Conservation (phyloP, 2,329 filamentous ascomycete genomes). For the Bipolaris zeicola region DNA sequence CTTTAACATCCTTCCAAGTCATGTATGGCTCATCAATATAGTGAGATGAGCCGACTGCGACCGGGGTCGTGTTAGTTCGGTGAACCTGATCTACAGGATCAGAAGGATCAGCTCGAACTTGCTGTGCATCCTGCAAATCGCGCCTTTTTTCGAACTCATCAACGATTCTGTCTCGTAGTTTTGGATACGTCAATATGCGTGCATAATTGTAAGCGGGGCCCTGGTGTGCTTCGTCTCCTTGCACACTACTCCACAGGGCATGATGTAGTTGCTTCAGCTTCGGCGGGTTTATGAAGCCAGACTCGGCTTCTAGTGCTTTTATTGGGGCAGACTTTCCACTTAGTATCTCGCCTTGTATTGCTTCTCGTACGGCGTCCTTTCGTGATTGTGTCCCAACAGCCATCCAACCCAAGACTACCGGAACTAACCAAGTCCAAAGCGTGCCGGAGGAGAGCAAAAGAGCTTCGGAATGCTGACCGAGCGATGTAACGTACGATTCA, state of each 20-base stretch:
- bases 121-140: background rate
- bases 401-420: slow-evolving; percentile 8
- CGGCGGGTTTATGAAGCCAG: background rate
- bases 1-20: background rate
- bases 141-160: background rate
- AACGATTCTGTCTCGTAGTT: background rate
- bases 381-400: slow-evolving; percentile 3
- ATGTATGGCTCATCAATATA: background rate
- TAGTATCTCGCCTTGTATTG: slow-evolving; percentile 1
- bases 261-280: background rate
- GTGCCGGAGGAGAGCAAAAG: slow-evolving; percentile 4
- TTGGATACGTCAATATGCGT: slow-evolving; percentile 5
- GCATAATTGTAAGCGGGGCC: slow-evolving; percentile 5
- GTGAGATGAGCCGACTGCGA: background rate
- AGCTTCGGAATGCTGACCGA: slow-evolving; percentile 4
- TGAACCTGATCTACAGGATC: background rate
- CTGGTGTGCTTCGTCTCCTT: slow-evolving; percentile 3
- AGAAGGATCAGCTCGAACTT: background rate
- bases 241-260: background rate
- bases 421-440: slow-evolving; percentile 7
- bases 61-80: background rate
- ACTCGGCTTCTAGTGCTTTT: background rate
- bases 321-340: background rate
- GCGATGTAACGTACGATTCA: background rate
- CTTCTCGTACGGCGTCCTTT: background rate